Conservation (phyloP, 257 asterid genomes). For the Capsicum rhomboideum region DNA sequence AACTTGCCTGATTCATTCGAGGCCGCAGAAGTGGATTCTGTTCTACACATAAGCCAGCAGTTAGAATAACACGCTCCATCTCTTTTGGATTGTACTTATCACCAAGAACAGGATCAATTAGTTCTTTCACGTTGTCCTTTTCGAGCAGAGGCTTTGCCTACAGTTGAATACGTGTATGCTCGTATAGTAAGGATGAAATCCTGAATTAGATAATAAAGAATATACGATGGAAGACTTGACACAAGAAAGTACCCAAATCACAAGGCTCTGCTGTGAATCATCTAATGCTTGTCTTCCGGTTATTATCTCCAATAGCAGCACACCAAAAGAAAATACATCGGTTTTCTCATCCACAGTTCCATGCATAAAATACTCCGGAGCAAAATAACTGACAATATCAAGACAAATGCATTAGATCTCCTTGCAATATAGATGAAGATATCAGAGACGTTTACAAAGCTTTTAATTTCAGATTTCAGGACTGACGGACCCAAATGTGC, state of each 20-base stretch:
- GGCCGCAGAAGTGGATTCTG: slow-evolving; percentile 49
- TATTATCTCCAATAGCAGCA: slow-evolving; percentile 54
- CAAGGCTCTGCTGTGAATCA: slow-evolving; percentile 46
- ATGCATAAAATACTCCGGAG: slow-evolving; percentile 74
- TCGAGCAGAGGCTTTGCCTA: slow-evolving; percentile 68
- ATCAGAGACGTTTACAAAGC: background rate
- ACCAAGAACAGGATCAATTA: slow-evolving; percentile 46
- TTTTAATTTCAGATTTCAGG: background rate
- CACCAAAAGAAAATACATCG: slow-evolving; percentile 69
- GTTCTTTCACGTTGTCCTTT: slow-evolving; percentile 15
- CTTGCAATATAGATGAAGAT: background rate
- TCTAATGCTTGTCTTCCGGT: slow-evolving; percentile 58
- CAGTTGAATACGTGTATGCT: background rate
- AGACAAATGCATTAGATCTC: background rate
- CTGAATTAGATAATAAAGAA: background rate
- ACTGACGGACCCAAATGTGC: slow-evolving; percentile 66
- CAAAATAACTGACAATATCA: slow-evolving; percentile 43
- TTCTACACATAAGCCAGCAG: slow-evolving; percentile 48
- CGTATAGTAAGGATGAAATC: background rate
- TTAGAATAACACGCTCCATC: slow-evolving; percentile 33
- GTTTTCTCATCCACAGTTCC: slow-evolving; percentile 73
- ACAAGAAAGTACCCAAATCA: slow-evolving; percentile 48
- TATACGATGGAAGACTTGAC: background rate
- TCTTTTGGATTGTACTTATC: slow-evolving; percentile 26
- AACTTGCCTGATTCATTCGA: slow-evolving; percentile 54